These are phyloP conservation scores for Aspergillus cavernicola DNA, from an alignment of 495 filamentous ascomycete species.

Conservation along the genomic window DNA sequence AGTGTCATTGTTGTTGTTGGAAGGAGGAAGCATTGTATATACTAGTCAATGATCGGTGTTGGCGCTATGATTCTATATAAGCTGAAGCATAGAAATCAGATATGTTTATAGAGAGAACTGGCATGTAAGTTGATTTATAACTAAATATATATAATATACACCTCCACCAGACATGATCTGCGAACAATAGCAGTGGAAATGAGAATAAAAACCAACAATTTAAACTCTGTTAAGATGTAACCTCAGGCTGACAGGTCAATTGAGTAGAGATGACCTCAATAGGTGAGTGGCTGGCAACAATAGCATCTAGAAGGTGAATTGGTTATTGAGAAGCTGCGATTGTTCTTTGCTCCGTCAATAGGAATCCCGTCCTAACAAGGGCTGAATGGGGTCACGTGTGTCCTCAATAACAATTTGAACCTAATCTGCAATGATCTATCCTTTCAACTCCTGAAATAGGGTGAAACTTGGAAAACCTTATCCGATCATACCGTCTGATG, in stretches of 20 bases:
- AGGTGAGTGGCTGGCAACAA: conserved; percentile 11
- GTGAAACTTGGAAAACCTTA: not conserved
- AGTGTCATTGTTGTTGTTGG: conserved; percentile 10
- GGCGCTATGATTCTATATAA: not conserved
- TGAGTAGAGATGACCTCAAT: conserved; percentile 8
- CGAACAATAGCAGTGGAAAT: conserved; percentile 4
- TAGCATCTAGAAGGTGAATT: not conserved
- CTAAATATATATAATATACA: not conserved
- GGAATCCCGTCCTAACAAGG: not conserved
- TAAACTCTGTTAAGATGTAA: not conserved
- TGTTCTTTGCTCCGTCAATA: conserved; percentile 22
- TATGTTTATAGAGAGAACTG: too few relatives aligned
- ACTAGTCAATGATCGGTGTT: too few relatives aligned
- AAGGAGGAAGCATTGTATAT: conserved; percentile 23
- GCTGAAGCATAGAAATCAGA: not conserved
- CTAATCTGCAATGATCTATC: not conserved
- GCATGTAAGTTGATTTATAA: too few relatives aligned
- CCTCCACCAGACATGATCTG: not conserved
- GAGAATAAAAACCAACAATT: not conserved
- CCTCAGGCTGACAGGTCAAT: not conserved
- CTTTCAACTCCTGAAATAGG: too few relatives aligned
- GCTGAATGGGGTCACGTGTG: conserved; percentile 16
- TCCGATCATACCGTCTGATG: not conserved
- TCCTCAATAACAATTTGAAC: not conserved
- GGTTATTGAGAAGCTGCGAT: conserved; percentile 20